Base-by-base conservation (phyloP, 768 basidiomycete genomes). In the Leccinum boreale region DNA sequence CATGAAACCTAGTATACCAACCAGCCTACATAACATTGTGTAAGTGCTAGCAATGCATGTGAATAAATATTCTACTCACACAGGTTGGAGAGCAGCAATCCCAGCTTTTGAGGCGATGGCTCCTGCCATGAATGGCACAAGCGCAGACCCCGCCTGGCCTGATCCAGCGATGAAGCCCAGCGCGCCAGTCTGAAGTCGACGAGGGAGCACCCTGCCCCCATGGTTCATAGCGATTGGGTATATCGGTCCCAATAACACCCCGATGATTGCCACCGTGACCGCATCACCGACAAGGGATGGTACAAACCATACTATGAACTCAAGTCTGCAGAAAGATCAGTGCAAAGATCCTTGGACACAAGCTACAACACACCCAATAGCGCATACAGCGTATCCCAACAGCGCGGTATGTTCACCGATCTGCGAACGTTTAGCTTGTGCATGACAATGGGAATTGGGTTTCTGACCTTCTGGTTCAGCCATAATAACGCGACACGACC, bases 191-290 rank as follows among this genome's bases (percentile, higher is more conserved):
- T 74, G 58, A 36, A 78, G 67, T 63, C 68, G 66, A 15, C 59
- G 67, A 49, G 75, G 75, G 15, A 78, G 65, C 28, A 75, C 59
- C 24, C 69, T 74, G 9, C 62, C 67, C 1, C 75, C 66, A 50
- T 78, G 73, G 17, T 70, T 71, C 53, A 75, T 67, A 15, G 74
- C 58, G 44, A 89, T 81, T 2, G 87, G 87, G 65, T 86, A 90
- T 74, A 90, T 82, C 3, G 88, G 89, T 0, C 88, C 90, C n/a
- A 92, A 74, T 23, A 90, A 70, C 10, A 90, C 52, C 15, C 89
- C 90, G 21, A 89, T 73, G 47, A 89, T 62, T 3, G 85, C 79
- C 23, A 89, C 78, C 0, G 85, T 82, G 3, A 89, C 76, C 3
- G 82, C 89, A 62, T 82, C 78, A 3, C 81, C 86, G 8, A 89